A percentile compares a stretch with the other conserved stretches of the same genome.
phyloP scores from a whole-genome alignment of 2,329 filamentous ascomycete species.

The Penicillium sp. region DNA sequence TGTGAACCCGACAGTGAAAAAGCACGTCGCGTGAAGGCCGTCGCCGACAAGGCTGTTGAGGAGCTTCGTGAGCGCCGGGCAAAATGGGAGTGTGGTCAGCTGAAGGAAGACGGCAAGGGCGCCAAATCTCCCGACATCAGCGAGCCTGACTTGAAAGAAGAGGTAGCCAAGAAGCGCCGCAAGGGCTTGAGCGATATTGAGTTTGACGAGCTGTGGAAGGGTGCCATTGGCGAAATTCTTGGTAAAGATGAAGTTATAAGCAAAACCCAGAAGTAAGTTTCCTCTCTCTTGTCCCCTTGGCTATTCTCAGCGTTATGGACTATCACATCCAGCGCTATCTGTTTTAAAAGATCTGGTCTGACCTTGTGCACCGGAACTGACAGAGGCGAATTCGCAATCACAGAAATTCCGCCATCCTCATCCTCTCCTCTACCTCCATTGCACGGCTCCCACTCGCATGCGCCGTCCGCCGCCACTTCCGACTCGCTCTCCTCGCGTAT shows the following conservation, averaged over 20 bases:
- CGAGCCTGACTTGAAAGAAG: conserved; percentile 69
- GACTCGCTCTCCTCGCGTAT: conserved; percentile 50
- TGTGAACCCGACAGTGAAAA: conserved; percentile 96
- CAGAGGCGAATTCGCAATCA: conserved; percentile 69
- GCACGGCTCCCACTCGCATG: conserved; percentile 77
- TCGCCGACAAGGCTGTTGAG: conserved; percentile 83
- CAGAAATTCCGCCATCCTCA: conserved; percentile 67
- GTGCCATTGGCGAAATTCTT: conserved; percentile 49
- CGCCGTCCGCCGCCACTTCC: conserved; percentile 46
- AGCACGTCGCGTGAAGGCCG: conserved; percentile 75
- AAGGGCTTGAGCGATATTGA: conserved; percentile 82
- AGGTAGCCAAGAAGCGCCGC: conserved; percentile 69
- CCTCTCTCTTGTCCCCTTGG: conserved; percentile 15
- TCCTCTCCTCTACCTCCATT: conserved; percentile 82
- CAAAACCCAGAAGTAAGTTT: conserved; percentile 57
- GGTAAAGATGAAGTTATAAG: conserved; percentile 58
- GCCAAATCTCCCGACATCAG: conserved; percentile 63
- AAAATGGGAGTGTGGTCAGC: conserved; percentile 83
- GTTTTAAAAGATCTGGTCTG: conserved; percentile 40
- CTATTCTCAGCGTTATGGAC: conserved; percentile 22
- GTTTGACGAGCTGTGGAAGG: conserved; percentile 74
- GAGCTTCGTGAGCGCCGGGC: conserved; percentile 80
- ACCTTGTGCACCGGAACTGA: conserved; percentile 66
- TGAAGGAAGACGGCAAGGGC: conserved; percentile 59
- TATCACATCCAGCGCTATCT: conserved; percentile 16